Percentiles rank a stretch among this genome's conserved stretches.
phyloP scores from a whole-genome alignment of 139 green algal genomes.

The Chlorella sp. region DNA sequence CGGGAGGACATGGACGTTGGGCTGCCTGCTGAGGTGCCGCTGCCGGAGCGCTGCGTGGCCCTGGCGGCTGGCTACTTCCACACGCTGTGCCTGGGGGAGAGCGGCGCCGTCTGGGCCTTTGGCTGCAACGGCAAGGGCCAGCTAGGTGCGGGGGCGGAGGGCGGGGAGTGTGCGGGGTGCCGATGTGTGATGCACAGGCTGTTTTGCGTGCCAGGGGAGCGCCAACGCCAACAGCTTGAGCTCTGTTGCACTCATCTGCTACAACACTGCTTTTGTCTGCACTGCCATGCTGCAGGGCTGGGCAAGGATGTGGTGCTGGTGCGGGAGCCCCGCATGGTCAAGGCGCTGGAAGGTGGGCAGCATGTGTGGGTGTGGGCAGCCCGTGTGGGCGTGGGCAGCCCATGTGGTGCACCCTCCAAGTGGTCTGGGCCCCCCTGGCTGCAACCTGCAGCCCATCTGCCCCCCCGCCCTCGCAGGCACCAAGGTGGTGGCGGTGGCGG shows the following conservation, averaged over 20 bases:
- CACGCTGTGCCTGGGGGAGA: slow-evolving; percentile 40
- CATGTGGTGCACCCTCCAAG: neutral
- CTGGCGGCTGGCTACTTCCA: slow-evolving; percentile 47
- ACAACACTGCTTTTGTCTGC: too few species aligned
- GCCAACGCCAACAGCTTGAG: too few species aligned
- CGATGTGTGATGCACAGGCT: too few species aligned
- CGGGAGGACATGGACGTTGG: neutral
- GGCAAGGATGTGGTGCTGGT: slow-evolving; percentile 30
- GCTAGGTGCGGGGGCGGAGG: slow-evolving; percentile 14
- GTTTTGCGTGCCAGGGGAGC: too few species aligned
- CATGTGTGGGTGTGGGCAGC: too few species aligned
- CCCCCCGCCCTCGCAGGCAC: neutral
- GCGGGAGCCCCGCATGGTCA: slow-evolving; percentile 23
- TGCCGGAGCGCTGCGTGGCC: slow-evolving; percentile 43
- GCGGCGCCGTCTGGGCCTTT: slow-evolving; percentile 50
- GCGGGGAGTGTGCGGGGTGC: too few species aligned
- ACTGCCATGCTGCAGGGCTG: slow-evolving; percentile 30
- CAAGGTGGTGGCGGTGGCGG: slow-evolving; percentile 48
- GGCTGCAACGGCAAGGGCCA: slow-evolving; percentile 41
- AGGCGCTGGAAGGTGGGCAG: slow-evolving; percentile 5
- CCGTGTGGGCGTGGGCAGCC: neutral
- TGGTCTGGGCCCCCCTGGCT: neutral
- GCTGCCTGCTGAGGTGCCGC: slow-evolving; percentile 21
- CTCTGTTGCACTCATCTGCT: too few species aligned
- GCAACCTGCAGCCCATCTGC: neutral